phyloP scores from a whole-genome alignment of 495 filamentous ascomycete species.

The Aspergillus olivimuriae region DNA sequence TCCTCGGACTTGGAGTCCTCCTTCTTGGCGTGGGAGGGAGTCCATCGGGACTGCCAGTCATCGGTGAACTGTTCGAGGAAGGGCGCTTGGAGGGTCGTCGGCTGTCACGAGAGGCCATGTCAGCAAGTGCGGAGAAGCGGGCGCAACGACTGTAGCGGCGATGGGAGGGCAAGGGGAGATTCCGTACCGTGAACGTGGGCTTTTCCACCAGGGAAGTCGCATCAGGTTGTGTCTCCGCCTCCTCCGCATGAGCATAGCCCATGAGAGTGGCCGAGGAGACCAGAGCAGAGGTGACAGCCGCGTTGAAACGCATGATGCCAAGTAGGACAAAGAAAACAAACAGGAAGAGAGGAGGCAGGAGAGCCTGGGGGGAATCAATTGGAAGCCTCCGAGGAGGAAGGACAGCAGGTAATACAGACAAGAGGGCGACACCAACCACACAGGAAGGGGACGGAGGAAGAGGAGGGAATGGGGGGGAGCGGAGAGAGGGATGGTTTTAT shows the following conservation, averaged over 20 bases:
- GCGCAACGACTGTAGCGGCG: constrained; percentile 1
- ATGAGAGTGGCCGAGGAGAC: constrained; percentile 66
- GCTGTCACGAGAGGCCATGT: constrained; percentile 47
- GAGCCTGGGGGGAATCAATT: constrained; percentile 17
- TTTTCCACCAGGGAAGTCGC: constrained; percentile 55
- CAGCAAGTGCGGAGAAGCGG: constrained; percentile 3
- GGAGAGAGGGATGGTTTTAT: constrained; percentile 25
- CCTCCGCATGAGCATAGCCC: constrained; percentile 68
- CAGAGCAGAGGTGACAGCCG: constrained; percentile 57
- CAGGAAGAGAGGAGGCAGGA: constrained; percentile 28
- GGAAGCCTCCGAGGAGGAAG: too few relatives aligned
- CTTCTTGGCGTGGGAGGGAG: constrained; percentile 93
- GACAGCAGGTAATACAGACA: constrained; percentile 9
- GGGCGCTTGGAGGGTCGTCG: constrained; percentile 77
- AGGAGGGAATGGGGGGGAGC: constrained; percentile 9
- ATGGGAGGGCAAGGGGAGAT: not conserved
- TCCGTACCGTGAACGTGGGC: constrained; percentile 84
- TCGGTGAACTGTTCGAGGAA: constrained; percentile 99
- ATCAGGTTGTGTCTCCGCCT: constrained; percentile 51
- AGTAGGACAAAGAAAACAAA: constrained; percentile 18
- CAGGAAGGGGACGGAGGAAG: too few relatives aligned
- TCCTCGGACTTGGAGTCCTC: constrained; percentile 79
- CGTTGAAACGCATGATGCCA: constrained; percentile 70
- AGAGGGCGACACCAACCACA: too few relatives aligned
- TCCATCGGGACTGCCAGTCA: constrained; percentile 90